Base-by-base conservation (phyloP, 495 filamentous ascomycete species). In the Immersiella caudata region DNA sequence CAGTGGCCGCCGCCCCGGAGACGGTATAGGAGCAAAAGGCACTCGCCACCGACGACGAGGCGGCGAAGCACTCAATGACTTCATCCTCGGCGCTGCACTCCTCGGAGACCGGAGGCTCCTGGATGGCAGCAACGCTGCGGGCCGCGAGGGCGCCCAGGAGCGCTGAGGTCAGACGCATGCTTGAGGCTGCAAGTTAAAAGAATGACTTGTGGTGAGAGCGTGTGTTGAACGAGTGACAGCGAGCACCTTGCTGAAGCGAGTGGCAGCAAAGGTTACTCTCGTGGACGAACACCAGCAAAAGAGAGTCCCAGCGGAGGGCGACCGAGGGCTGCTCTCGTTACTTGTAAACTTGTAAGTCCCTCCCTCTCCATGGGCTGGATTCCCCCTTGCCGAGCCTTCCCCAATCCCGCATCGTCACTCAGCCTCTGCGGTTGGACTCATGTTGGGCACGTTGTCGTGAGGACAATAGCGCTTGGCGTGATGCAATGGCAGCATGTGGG, bases 171-270 rank as follows among this genome's bases (percentile, higher is more conserved):
- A 29, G 56, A 18, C 56, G 56, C 56, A 59, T 59, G 56, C 40
- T 46, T 46, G 11, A 46, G 40, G 16, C n/a, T 5, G n/a, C 3
- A 22, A 20, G 6, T 59, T 20, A 59, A 59, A 59, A 22, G 56
- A 59, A 59, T 33, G 56, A 59, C 56, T n/a, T 59, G 56, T 8
- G 22, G 22, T 20, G 40, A 46, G 40, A n/a, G n/a, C n/a, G n/a
- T 2, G 6, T 46, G 40, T 46, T 14, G 24, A 55, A 55, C 20
- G 52, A 55, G 52, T 55, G 52, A 55, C 52, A 22, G 52, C 52
- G 52, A 26, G 21, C n/a, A 55, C 52, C 52, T 55, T 26, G 52
- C 52, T 55, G 52, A 55, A 55, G 52, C 52, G 52, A 55, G n/a
- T 55, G 52, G 52, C 52, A 55, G 52, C 52, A 24, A 26, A 55